Evolutionary conservation across 1,284 basidiomycete species (phyloP).

Genomic region (Ceratobasidium sp.): DNA sequence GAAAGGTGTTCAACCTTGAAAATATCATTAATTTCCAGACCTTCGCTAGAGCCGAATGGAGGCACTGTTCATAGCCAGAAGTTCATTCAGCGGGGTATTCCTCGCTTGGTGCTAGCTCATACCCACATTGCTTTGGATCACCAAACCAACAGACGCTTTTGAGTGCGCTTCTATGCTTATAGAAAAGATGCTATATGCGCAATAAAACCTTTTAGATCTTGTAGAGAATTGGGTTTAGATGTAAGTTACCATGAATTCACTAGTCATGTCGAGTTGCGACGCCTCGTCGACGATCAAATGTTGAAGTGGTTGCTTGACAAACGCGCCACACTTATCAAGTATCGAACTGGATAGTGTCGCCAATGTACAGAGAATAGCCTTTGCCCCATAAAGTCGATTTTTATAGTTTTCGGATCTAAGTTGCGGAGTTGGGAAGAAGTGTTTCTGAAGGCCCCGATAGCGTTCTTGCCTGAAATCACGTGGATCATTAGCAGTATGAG

Average conservation of each 20-base stretch:
- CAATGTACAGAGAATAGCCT: constrained; percentile 20
- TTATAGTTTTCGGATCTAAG: background rate
- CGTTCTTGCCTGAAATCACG: constrained; percentile 72
- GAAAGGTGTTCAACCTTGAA: constrained; percentile 64
- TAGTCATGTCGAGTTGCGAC: constrained; percentile 69
- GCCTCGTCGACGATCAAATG: constrained; percentile 74
- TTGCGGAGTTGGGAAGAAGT: constrained; percentile 10
- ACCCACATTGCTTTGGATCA: constrained; percentile 78
- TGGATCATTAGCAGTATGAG: constrained; percentile 45
- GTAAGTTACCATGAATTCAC: constrained; percentile 64
- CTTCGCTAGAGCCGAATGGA: constrained; percentile 64
- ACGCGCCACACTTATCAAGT: background rate
- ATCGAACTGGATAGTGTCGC: constrained; percentile 9
- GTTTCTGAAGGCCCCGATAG: constrained; percentile 61
- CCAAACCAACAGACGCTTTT: constrained; percentile 78
- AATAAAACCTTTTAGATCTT: constrained; percentile 26
- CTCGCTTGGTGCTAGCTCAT: background rate
- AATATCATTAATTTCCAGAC: constrained; percentile 60
- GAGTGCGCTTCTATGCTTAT: constrained; percentile 61
- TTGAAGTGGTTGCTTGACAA: constrained; percentile 48
- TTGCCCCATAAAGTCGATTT: background rate
- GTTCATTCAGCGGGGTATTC: background rate
- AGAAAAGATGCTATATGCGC: constrained; percentile 60
- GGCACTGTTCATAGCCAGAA: constrained; percentile 60
- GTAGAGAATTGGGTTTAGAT: constrained; percentile 61